Base-by-base conservation (phyloP, 345 rosid species). In the Dovyalis caffra region DNA sequence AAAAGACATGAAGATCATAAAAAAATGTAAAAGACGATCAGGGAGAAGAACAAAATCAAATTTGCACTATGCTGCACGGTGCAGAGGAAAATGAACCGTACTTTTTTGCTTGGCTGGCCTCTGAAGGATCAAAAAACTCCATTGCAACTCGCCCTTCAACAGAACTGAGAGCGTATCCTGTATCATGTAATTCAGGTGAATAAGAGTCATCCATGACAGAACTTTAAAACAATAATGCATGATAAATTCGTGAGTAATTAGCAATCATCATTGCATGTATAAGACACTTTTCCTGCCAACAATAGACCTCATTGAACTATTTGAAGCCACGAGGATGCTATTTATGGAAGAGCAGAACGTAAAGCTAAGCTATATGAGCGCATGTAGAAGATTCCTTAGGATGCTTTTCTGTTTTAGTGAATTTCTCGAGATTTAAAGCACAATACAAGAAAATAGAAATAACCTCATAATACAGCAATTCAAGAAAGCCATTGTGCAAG, bases 121-220 rank as follows among this genome's bases (percentile, higher is more conserved):
- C 99, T 45, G 99, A 89, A 58, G 85, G 94, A 86, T 92, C 98
- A 76, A 95, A 95, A 73, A 91, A 92, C 77, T 92, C 99, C 99
- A 95, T 95, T n/a, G 99, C 91, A 61, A 95, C 97, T 76, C 99
- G 85, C 60, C 99, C 98, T 80, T 95, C 98, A 72, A 95, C 97
- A 58, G 96, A 95, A 81, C 97, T 95, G 67, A 95, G 94, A 47
- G 99, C 99, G 86, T 92, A 95, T 81, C 99, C 99, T 95, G 91
- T 85, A 87, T 32, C 85, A 9, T 11, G 69, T 35, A 26, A 21
- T 69, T 74, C 45, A n/a, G 23, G 67, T 74, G 38, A 77, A 75
- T 76, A 61, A 58, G 56, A 66, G 35, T 51, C 21, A 74, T 6
- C 28, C 31, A 51, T 51, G n/a, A 53, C 31, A 29, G 61, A 56